Evolutionary conservation across 2,329 filamentous ascomycete genomes (phyloP), one percentile per base, ranked within the genome.

Genomic region (Alternaria ventricosa): DNA sequence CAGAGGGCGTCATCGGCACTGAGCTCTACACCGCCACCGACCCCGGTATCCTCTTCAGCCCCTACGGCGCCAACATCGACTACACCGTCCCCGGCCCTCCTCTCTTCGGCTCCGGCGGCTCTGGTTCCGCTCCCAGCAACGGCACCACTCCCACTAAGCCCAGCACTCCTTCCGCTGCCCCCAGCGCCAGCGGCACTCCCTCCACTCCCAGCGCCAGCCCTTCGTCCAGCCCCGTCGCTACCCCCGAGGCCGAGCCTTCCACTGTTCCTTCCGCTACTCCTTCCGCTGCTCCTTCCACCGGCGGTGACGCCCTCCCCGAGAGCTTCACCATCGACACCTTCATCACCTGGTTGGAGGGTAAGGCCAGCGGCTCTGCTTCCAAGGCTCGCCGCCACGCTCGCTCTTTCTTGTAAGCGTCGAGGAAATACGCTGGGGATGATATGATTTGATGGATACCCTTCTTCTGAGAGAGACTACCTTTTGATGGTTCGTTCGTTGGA

Each of bases 1-100:
- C 83, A 78, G 41, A 77, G 73, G 88, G 87, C 62, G 82, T 81
- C 18, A 72, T 82, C 13, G 87, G 84, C 56, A 87, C 85, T 12
- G 77, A 78, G 59, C 82, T 90, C 27, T 84, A 83, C 76, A 77
- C 70, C 3, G 61, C 75, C 57, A 68, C 72, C 15, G 82, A 83
- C 57, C 74, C 76, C 12, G 82, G 82, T 50, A 80, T 84, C 61
- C 63, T 80, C 10, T 83, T 82, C 75, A 80, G 81, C 77, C 70
- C 80, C 65, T 84, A 84, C 60, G 64, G 54, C 55, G 43, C 64
- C 30, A 67, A 66, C 66, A 74, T 68, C 54, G 71, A 69, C 43
- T 84, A 84, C 78, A 72, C 71, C 9, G 79, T 83, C 66, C 82
- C 82, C 41, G 82, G 82, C n/a, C 82, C 82, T 55, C 70, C 76